A percentile compares a stretch with the other conserved stretches of the same genome.
phyloP scores from a whole-genome alignment of 768 basidiomycete species.

The Lactifluus volemus region DNA sequence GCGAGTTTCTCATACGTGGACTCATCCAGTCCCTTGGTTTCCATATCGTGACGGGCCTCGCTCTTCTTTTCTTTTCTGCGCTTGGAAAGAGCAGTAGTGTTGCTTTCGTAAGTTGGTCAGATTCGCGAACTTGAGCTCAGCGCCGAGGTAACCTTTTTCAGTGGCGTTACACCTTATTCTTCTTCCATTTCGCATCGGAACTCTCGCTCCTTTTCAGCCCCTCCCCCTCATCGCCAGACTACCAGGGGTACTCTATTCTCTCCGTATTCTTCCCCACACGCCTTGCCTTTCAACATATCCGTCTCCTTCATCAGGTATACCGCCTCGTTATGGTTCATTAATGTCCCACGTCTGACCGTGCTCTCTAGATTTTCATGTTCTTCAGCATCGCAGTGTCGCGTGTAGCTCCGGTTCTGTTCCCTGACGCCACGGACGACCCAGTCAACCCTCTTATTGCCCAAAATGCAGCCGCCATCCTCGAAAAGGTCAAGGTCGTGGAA shows the following conservation, averaged over 20 bases:
- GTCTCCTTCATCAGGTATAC: conserved; percentile 55
- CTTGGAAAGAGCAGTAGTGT: conserved; percentile 51
- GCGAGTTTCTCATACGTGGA: conserved; percentile 63
- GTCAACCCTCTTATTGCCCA: background rate
- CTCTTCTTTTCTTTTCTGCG: conserved; percentile 54
- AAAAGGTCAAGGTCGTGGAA: conserved; percentile 8
- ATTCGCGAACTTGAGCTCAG: background rate
- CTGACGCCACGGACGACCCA: conserved; percentile 21
- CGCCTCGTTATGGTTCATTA: no score
- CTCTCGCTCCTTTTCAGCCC: conserved; percentile 57
- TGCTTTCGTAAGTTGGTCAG: conserved; percentile 45
- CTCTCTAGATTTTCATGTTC: conserved; percentile 48
- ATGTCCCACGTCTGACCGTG: background rate
- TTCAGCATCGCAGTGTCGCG: conserved; percentile 62
- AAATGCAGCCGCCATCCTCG: background rate
- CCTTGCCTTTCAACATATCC: conserved; percentile 67
- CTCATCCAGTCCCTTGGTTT: conserved; percentile 54
- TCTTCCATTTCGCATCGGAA: conserved; percentile 52
- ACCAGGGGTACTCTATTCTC: conserved; percentile 25
- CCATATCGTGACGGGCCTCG: conserved; percentile 51
- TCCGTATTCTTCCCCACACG: conserved; percentile 46
- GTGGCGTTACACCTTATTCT: conserved; percentile 78
- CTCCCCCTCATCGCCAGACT: conserved; percentile 30
- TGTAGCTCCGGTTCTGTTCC: conserved; percentile 60
- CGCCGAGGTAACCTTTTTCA: conserved; percentile 25